Base-by-base conservation (phyloP, 495 filamentous ascomycete genomes). In the Astrothelium macrocarpum region DNA sequence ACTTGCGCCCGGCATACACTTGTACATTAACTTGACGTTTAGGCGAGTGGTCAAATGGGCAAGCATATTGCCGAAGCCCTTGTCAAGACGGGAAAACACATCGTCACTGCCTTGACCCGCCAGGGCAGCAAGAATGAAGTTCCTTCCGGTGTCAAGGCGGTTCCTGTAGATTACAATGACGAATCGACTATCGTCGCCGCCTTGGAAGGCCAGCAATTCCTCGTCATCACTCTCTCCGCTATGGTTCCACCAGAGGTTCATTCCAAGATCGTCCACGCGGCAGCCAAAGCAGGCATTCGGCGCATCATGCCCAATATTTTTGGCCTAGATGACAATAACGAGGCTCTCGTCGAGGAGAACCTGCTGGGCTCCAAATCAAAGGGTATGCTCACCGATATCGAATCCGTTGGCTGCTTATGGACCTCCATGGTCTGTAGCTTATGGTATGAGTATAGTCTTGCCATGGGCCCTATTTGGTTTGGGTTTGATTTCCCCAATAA, bases 261-360 rank as follows among this genome's bases (percentile, higher is more conserved):
- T n/a, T 61, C 59, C 43, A 74, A 76, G 42, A 74, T 87, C 60
- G 72, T 85, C 60, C 67, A 73, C 2, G 84, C 84, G 0, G 85
- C 85, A 1, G 81, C 74, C 3, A 74, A 79, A 61, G 84, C 85
- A 2, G 79, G 79, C 3, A 80, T 87, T 0, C 71, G 67, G 0
- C 85, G 80, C 67, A 70, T 87, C 60, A 67, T 87, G 59, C 84
- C 86, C 29, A 86, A 85, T 70, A 75, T 71, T 45, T 87, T 72
- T 65, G 79, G 79, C 42, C 59, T 62, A 28, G 79, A 84, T 60
- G 64, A 46, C 14, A 53, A 63, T 7, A 74, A 82, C 63, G 64
- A 74, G 11, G 42, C 59, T 7, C 32, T 80, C 4, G 9, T 61
- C 43, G 64, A 76, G 26, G 78, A 82, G 46, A 68, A 67, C 11